Evolutionary conservation across 2,329 filamentous ascomycete genomes (phyloP), one percentile per base, ranked within the genome.

Genomic region (Pseudodiploospora longispora): DNA sequence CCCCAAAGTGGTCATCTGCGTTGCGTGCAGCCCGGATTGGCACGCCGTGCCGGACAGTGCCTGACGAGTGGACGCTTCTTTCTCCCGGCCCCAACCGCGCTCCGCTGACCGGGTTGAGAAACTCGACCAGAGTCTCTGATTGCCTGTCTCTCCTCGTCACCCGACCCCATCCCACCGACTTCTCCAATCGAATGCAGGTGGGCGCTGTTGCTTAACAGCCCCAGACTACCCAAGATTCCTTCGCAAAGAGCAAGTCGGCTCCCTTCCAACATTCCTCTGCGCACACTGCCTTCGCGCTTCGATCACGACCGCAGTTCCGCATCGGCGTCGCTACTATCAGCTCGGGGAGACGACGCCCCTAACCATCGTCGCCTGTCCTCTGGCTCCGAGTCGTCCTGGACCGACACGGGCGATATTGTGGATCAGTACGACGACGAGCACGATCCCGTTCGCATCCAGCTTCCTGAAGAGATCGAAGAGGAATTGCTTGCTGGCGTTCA

Each of bases 321-420:
- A 52, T 57, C 59, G 53, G 56, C 61, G 49, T 65, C 62, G 51
- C 56, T 61, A 50, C 57, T 64, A 39, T 53, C 59, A 44, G 55
- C 55, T 48, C 56, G 53, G 49, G 50, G 56, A 55, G 51, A 57
- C 52, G 44, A 61, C 60, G 62, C 62, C 57, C 60, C 63, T 53
- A 79, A 66, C 59, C 64, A 68, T 55, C 63, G 63, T 61, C 75
- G 71, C 54, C 46, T 63, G 53, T 66, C 67, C 59, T 76, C 74
- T 58, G 74, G 72, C 58, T 86, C 87, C 65, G 69, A 71, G 50
- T 96, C 83, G 47, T 80, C 86, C 56, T 96, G 88, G 89, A 90
- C 87, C 61, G 89, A 96, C 66, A 95, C 91, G 37, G 91, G 89
- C 60, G 93, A 97, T 67, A 80, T 97, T 58, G 88, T 87, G 59